A percentile compares a stretch with the other conserved stretches of the same genome.
phyloP scores from a whole-genome alignment of 2,329 filamentous ascomycete species.

The Colletotrichum spinosum region DNA sequence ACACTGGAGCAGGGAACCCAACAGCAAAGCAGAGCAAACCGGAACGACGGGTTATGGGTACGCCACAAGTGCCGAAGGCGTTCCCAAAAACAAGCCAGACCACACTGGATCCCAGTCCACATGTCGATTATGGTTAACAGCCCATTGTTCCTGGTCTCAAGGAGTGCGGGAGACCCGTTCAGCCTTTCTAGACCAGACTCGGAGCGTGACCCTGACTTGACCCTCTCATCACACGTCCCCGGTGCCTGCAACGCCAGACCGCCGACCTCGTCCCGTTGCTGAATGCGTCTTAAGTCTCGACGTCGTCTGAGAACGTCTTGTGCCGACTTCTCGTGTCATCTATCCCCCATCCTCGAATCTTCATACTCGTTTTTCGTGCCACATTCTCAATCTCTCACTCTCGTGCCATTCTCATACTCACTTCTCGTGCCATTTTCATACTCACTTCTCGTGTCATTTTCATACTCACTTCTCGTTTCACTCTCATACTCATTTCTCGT shows the following conservation, averaged over 20 bases:
- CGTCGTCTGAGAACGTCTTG: background rate
- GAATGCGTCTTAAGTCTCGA: slow-evolving; percentile 1
- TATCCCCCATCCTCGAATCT: background rate
- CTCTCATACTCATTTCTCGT: too few species aligned
- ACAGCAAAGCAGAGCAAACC: background rate
- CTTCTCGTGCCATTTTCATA: too few species aligned
- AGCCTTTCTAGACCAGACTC: slow-evolving; percentile 11
- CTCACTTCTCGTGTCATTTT: too few species aligned
- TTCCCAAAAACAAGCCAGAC: too few species aligned
- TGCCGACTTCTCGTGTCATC: background rate
- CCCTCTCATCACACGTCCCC: slow-evolving; percentile 20
- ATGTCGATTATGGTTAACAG: slow-evolving; percentile 16
- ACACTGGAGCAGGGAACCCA: too few species aligned
- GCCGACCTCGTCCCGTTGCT: slow-evolving; percentile 2
- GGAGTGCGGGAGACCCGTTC: slow-evolving; percentile 8
- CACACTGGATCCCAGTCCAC: slow-evolving; percentile 5
- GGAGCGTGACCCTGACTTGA: slow-evolving; percentile 1
- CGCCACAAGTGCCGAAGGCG: slow-evolving; percentile 2
- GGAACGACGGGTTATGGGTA: slow-evolving; percentile 7
- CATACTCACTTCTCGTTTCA: too few species aligned
- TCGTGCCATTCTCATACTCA: too few species aligned
- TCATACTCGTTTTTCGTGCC: background rate
- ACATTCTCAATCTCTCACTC: background rate
- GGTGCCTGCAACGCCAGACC: background rate
- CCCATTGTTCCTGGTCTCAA: slow-evolving; percentile 16